Evolutionary conservation across 148 eudicot species (phyloP).

Genomic region (Vaccinium myrtillus): DNA sequence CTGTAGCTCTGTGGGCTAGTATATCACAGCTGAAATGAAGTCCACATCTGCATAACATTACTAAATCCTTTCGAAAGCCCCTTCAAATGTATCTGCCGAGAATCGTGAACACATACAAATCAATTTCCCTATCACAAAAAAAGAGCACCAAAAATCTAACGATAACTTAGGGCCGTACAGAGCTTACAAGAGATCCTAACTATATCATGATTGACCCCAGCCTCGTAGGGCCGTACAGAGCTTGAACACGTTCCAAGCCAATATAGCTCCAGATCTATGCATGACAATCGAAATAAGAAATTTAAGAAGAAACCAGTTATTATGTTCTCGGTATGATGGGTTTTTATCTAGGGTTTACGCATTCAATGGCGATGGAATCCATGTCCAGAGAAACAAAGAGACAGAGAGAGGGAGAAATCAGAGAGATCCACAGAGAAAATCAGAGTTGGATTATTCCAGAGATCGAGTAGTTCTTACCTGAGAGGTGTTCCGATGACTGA

Average conservation of each 20-base stretch:
- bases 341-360: neutral
- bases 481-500: too few species aligned
- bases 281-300: neutral
- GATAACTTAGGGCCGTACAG: too few species aligned
- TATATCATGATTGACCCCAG: slow-evolving; percentile 89
- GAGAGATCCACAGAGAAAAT: neutral
- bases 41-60: neutral
- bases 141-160: too few species aligned
- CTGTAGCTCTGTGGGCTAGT: neutral
- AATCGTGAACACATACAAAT: too few species aligned
- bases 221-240: slow-evolving; percentile 87
- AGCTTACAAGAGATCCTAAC: too few species aligned
- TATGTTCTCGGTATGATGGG: neutral
- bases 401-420: too few species aligned
- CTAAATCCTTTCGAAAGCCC: too few species aligned
- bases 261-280: slow-evolving; percentile 83
- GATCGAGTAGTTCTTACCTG: too few species aligned
- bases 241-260: slow-evolving; percentile 98
- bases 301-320: neutral
- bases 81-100: too few species aligned
- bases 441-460: too few species aligned
- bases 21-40: neutral
- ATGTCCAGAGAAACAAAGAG: neutral
- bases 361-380: neutral
- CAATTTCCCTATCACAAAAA: too few species aligned